Conservation (phyloP, 2,329 filamentous ascomycete genomes). For the Diaporthe sp. region DNA sequence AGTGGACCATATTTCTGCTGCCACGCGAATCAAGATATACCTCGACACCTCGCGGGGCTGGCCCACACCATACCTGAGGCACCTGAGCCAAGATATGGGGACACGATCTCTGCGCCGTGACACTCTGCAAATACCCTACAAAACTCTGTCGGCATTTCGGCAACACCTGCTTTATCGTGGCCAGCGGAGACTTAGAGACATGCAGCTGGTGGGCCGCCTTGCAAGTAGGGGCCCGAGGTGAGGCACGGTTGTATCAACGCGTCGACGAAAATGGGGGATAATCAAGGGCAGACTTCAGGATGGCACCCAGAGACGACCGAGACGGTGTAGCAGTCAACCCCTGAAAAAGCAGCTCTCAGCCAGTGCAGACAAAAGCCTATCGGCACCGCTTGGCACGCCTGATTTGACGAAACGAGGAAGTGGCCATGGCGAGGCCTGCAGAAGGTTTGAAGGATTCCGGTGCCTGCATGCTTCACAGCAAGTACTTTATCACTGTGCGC, state of each 20-base stretch:
- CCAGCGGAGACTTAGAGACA: no score
- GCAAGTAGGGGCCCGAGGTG: neutral
- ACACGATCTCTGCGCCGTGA: neutral
- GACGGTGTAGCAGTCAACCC: neutral
- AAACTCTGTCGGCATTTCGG: neutral
- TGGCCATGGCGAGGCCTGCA: constrained; percentile 4
- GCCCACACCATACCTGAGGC: neutral
- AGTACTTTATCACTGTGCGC: neutral
- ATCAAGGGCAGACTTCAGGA: no score
- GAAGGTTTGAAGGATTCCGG: constrained; percentile 28
- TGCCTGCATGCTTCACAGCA: constrained; percentile 4
- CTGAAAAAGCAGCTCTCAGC: constrained; percentile 5
- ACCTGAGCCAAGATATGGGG: neutral
- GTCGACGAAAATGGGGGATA: neutral
- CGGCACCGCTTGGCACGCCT: neutral
- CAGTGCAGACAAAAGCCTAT: neutral
- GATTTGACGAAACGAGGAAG: neutral
- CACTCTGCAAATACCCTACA: neutral
- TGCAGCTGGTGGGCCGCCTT: neutral
- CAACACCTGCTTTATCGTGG: neutral
- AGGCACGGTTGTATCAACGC: neutral
- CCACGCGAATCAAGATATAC: neutral
- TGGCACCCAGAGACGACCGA: neutral
- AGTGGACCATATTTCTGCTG: constrained; percentile 4
- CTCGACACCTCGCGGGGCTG: neutral